A percentile compares a stretch with the other conserved stretches of the same genome.
These are phyloP conservation scores for Myriangium duriaei DNA, from an alignment of 2,329 filamentous ascomycete genomes.

Conservation along the genomic window DNA sequence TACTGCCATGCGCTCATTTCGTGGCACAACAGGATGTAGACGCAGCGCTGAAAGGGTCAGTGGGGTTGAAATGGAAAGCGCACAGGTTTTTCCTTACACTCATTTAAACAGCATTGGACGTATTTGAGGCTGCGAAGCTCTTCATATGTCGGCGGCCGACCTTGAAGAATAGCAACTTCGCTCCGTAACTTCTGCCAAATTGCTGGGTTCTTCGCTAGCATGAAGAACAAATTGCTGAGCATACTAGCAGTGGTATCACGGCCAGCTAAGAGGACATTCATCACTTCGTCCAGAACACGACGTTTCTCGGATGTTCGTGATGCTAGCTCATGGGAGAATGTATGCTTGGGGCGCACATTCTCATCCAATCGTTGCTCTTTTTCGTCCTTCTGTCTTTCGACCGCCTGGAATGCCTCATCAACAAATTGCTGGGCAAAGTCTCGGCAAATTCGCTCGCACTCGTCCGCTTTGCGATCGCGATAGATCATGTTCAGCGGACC, in stretches of 20 bases:
- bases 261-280: slow-evolving; percentile 42
- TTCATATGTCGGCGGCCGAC: slow-evolving; percentile 32
- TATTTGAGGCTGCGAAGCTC: slow-evolving; percentile 25
- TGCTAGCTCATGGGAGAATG: slow-evolving; percentile 39
- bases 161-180: slow-evolving; percentile 19
- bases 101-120: slow-evolving; percentile 53
- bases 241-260: slow-evolving; percentile 42
- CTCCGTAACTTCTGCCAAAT: slow-evolving; percentile 20
- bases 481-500: slow-evolving; percentile 24
- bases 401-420: slow-evolving; percentile 27
- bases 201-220: slow-evolving; percentile 20
- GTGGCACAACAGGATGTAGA: slow-evolving; percentile 65
- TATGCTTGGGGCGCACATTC: no score
- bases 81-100: no score
- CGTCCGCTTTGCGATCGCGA: no score
- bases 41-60: no score
- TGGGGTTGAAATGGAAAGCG: no score
- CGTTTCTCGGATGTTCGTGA: slow-evolving; percentile 34
- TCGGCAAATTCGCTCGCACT: slow-evolving; percentile 15
- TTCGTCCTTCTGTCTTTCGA: slow-evolving; percentile 19
- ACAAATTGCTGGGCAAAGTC: slow-evolving; percentile 40
- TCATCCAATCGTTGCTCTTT: no score
- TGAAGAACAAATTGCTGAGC: slow-evolving; percentile 35
- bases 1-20: slow-evolving; percentile 62
- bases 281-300: slow-evolving; percentile 35